These are phyloP conservation scores for Hygrophoropsis aurantiaca DNA, from an alignment of 768 basidiomycete species.

Conservation along the genomic window DNA sequence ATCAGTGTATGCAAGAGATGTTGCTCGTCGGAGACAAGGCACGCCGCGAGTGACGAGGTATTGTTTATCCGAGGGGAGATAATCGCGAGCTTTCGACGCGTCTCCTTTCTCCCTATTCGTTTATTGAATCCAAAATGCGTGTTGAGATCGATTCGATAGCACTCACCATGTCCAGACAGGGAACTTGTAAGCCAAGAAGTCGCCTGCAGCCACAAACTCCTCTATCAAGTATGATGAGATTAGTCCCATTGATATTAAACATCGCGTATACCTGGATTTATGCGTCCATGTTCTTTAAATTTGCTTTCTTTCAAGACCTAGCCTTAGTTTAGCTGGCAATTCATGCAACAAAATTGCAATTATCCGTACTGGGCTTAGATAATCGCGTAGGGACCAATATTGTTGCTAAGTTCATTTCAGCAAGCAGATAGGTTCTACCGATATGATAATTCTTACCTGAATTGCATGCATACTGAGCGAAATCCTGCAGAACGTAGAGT, in stretches of 20 bases:
- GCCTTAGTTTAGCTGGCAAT: slow-evolving; percentile 25
- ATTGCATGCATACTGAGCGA: slow-evolving; percentile 45
- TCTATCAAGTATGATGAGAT: slow-evolving; percentile 46
- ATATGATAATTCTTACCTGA: slow-evolving; percentile 31
- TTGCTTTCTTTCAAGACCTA: slow-evolving; percentile 97
- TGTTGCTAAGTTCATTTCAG: slow-evolving; percentile 59
- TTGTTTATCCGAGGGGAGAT: slow-evolving; percentile 94
- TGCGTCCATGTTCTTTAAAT: slow-evolving; percentile 97
- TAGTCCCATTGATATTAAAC: slow-evolving; percentile 1
- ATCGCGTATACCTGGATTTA: slow-evolving; percentile 75
- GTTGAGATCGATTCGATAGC: slow-evolving; percentile 3
- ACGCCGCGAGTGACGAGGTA: slow-evolving; percentile 95
- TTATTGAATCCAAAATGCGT: slow-evolving; percentile 6
- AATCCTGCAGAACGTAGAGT: neutral
- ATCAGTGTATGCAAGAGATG: slow-evolving; percentile 89
- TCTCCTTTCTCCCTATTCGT: slow-evolving; percentile 89
- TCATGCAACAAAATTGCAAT: slow-evolving; percentile 12
- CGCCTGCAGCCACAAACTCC: slow-evolving; percentile 97
- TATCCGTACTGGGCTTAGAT: slow-evolving; percentile 79
- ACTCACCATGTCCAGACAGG: slow-evolving; percentile 95
- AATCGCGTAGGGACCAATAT: slow-evolving; percentile 92
- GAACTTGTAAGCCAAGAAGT: slow-evolving; percentile 97
- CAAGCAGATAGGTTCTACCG: too few relatives aligned
- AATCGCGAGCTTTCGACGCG: slow-evolving; percentile 80
- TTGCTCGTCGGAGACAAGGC: slow-evolving; percentile 93